Percentiles rank a stretch among this genome's conserved stretches.
Conservation (phyloP, 148 eudicot genomes). For the Euryodendron excelsum region DNA sequence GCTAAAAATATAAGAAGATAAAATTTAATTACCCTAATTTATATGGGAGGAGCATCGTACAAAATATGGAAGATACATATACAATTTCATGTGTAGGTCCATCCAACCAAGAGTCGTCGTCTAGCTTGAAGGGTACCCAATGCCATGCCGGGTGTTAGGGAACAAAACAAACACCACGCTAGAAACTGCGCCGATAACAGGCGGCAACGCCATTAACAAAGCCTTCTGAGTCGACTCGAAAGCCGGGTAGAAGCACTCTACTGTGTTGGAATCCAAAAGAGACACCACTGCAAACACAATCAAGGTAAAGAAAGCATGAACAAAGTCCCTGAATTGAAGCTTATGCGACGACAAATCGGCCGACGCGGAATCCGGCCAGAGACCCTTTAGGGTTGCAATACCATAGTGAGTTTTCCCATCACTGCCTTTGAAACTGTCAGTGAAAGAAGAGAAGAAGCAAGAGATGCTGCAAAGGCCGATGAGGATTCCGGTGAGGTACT, state of each 20-base stretch:
- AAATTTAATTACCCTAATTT: too few species aligned
- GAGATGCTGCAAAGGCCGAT: slow-evolving; percentile 38
- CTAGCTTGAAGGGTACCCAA: slow-evolving; percentile 58
- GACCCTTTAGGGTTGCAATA: slow-evolving; percentile 56
- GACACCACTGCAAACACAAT: slow-evolving; percentile 59
- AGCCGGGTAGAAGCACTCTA: slow-evolving; percentile 58
- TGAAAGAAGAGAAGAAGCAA: slow-evolving; percentile 60
- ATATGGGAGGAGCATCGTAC: too few species aligned
- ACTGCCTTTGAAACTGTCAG: slow-evolving; percentile 61
- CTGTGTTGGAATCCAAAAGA: slow-evolving; percentile 56
- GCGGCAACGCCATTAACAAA: slow-evolving; percentile 66
- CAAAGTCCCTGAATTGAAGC: slow-evolving; percentile 55
- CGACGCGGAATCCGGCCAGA: slow-evolving; percentile 47
- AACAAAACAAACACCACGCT: slow-evolving; percentile 50
- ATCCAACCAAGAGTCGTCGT: too few species aligned
- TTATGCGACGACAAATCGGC: slow-evolving; percentile 43
- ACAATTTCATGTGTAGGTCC: too few species aligned
- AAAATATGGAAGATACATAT: too few species aligned
- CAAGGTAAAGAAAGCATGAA: slow-evolving; percentile 52
- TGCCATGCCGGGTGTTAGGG: slow-evolving; percentile 68
- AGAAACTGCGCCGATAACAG: slow-evolving; percentile 54
- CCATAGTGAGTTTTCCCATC: slow-evolving; percentile 55
- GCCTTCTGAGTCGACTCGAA: slow-evolving; percentile 44
- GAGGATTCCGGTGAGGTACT: slow-evolving; percentile 41
- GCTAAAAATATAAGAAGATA: too few species aligned